These are phyloP conservation scores for Oryza brachyantha DNA, from an alignment of 176 grass and related monocot species.

Conservation along the genomic window DNA sequence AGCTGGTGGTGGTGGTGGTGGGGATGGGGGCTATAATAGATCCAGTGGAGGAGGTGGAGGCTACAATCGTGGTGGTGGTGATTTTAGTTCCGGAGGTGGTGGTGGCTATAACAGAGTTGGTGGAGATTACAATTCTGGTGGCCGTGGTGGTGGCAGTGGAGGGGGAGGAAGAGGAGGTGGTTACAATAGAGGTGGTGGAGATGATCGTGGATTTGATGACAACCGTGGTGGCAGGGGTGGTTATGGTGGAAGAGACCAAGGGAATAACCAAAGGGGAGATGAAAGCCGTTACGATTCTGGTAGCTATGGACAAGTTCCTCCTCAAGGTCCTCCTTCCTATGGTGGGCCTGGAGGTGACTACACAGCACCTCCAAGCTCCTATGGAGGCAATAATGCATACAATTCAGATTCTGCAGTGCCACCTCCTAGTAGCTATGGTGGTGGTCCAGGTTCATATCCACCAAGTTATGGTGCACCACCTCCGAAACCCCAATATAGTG, in stretches of 20 bases:
- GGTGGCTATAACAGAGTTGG: constrained; percentile 10
- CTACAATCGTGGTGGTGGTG: constrained; percentile 54
- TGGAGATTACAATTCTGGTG: constrained; percentile 41
- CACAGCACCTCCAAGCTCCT: constrained; percentile 50
- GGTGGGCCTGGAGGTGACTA: constrained; percentile 58
- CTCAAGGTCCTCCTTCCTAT: constrained; percentile 60
- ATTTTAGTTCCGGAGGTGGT: constrained; percentile 42
- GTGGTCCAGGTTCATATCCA: constrained; percentile 69
- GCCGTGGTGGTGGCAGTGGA: constrained; percentile 29
- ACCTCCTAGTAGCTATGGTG: constrained; percentile 64
- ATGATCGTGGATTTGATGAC: constrained; percentile 54
- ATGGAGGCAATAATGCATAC: constrained; percentile 64
- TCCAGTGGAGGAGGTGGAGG: constrained; percentile 56
- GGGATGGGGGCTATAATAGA: constrained; percentile 53
- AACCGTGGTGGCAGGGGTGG: constrained; percentile 50
- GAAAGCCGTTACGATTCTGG: constrained; percentile 49
- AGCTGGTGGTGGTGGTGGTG: constrained; percentile 41
- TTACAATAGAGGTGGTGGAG: constrained; percentile 43
- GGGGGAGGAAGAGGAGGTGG: constrained; percentile 46
- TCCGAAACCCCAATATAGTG: constrained; percentile 47
- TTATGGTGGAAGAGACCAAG: constrained; percentile 59
- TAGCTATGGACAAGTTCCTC: constrained; percentile 58
- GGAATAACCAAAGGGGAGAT: constrained; percentile 37
- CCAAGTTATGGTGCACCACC: constrained; percentile 75
- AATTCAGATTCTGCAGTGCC: constrained; percentile 63